Conservation (phyloP, 257 asterid genomes). For the Scutellaria baicalensis region DNA sequence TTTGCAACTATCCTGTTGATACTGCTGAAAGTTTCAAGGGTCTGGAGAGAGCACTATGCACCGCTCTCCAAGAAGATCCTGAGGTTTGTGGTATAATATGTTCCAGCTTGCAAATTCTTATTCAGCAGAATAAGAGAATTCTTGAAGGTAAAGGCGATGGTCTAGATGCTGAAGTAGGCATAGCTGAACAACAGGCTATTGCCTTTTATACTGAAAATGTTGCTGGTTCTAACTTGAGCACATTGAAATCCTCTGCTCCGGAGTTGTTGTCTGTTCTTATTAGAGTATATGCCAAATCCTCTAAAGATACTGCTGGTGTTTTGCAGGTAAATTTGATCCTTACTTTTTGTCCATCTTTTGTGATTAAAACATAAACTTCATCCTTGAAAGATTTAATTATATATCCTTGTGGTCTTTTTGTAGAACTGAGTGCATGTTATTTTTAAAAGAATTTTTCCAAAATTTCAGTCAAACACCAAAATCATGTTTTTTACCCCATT, state of each 20-base stretch:
- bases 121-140: constrained; percentile 69
- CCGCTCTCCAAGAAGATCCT: constrained; percentile 66
- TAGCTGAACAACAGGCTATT: constrained; percentile 49
- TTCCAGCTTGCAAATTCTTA: constrained; percentile 77
- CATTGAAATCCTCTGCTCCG: constrained; percentile 48
- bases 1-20: constrained; percentile 89
- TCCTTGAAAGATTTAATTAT: not conserved
- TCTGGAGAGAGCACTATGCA: constrained; percentile 47
- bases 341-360: not conserved
- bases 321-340: constrained; percentile 47
- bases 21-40: constrained; percentile 68
- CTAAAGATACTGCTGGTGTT: constrained; percentile 61
- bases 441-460: too few species aligned
- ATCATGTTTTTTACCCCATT: too few species aligned
- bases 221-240: constrained; percentile 58
- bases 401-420: not conserved
- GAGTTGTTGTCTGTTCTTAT: constrained; percentile 52
- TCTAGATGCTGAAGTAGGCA: constrained; percentile 27
- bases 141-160: constrained; percentile 42
- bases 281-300: constrained; percentile 43
- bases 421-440: too few species aligned
- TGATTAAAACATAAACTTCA: not conserved
- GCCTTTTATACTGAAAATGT: constrained; percentile 44
- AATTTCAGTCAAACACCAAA: too few species aligned
- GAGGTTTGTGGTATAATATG: constrained; percentile 66